phyloP scores from a whole-genome alignment of 805 yeast species.

The Peterozyma toletana region DNA sequence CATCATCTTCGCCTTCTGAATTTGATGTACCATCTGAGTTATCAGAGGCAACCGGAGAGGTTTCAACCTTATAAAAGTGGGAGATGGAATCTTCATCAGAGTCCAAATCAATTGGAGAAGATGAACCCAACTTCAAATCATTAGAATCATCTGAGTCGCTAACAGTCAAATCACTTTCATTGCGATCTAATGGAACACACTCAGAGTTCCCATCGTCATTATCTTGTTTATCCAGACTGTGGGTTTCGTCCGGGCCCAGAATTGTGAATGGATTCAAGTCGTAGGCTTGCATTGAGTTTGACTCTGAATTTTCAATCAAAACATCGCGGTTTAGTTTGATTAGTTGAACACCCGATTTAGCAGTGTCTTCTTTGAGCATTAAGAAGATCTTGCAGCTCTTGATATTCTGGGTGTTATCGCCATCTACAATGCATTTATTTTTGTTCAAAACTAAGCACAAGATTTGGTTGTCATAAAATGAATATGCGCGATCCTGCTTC shows the following conservation, averaged over 20 bases:
- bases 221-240: background rate
- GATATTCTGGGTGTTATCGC: background rate
- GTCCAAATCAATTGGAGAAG: too few relatives aligned
- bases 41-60: too few relatives aligned
- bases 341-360: background rate
- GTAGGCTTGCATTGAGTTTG: background rate
- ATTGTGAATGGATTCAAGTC: background rate
- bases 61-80: too few relatives aligned
- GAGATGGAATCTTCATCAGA: too few relatives aligned
- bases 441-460: constrained; percentile 2
- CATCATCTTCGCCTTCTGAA: too few relatives aligned
- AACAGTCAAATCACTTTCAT: too few relatives aligned
- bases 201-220: background rate
- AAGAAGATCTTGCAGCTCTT: constrained; percentile 1
- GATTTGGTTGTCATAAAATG: background rate
- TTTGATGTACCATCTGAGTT: too few relatives aligned
- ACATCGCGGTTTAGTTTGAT: background rate
- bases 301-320: background rate
- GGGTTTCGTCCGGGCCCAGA: background rate
- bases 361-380: background rate
- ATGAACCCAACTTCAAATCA: too few relatives aligned
- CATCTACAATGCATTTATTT: background rate
- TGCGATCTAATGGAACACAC: background rate
- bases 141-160: too few relatives aligned
- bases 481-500: background rate